A percentile compares a stretch with the other conserved stretches of the same genome.
Evolutionary conservation across 225 moss, liverwort and hornwort species (phyloP).

Genomic region (Physcomitrium patens): DNA sequence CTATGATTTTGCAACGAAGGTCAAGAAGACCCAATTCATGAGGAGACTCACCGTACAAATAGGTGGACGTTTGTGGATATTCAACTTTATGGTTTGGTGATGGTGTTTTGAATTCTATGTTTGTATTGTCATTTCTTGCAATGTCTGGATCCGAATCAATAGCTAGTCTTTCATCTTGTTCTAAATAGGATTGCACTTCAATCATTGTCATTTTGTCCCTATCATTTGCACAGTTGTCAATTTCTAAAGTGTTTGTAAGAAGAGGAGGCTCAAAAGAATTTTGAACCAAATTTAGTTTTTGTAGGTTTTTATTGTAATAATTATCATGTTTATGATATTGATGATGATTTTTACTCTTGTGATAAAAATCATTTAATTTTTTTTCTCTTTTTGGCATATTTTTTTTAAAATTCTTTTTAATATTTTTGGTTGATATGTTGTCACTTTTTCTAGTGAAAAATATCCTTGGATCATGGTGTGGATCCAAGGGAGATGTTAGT

Average conservation of each 20-base stretch:
- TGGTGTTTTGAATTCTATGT: not conserved
- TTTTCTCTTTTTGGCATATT: no score
- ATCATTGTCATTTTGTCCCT: conserved; percentile 17
- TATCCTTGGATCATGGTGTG: conserved; percentile 27
- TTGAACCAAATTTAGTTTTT: not conserved
- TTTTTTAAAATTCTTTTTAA: no score
- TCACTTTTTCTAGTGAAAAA: not conserved
- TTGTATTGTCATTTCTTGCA: conserved; percentile 27
- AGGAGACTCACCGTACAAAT: not conserved
- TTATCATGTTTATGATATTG: not conserved
- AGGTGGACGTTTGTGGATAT: conserved; percentile 27
- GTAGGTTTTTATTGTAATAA: no score
- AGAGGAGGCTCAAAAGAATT: conserved; percentile 1
- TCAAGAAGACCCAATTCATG: conserved; percentile 30
- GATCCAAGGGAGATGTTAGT: conserved; percentile 54
- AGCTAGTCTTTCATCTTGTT: conserved; percentile 42
- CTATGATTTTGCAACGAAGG: conserved; percentile 83
- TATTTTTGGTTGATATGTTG: no score
- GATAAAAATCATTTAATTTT: not conserved
- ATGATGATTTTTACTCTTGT: not conserved
- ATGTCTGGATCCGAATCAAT: conserved; percentile 52
- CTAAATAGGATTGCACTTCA: not conserved
- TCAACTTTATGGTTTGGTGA: not conserved
- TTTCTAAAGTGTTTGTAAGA: not conserved
- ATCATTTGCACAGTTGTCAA: not conserved